Conservation (phyloP, 352 stramenopile genomes). For the Phytophthora citricola region DNA sequence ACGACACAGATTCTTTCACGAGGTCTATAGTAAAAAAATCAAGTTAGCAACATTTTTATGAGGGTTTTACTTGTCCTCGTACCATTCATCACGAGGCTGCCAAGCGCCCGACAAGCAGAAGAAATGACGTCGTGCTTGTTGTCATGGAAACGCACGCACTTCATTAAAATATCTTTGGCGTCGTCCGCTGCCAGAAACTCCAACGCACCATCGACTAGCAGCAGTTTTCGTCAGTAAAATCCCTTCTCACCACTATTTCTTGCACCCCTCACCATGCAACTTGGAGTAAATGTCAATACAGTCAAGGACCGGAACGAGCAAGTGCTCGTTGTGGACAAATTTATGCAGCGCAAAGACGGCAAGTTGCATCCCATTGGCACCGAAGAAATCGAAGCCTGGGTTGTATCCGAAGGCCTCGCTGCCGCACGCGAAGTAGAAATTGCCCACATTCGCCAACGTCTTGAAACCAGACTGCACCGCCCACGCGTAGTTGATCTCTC, state of each 20-base stretch:
- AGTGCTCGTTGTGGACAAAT: slow-evolving; percentile 75
- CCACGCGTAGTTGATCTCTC: slow-evolving; percentile 85
- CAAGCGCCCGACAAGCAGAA: slow-evolving; percentile 63
- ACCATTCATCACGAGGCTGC: slow-evolving; percentile 82
- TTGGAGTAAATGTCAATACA: slow-evolving; percentile 77
- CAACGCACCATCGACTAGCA: slow-evolving; percentile 61
- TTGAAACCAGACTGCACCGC: slow-evolving; percentile 72
- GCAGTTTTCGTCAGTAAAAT: slow-evolving; percentile 1
- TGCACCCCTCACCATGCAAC: slow-evolving; percentile 53
- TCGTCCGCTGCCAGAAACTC: slow-evolving; percentile 71
- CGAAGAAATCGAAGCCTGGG: slow-evolving; percentile 70
- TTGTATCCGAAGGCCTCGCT: slow-evolving; percentile 73
- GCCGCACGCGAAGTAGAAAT: slow-evolving; percentile 84
- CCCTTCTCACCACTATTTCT: background rate
- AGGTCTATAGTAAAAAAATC: slow-evolving; percentile 44
- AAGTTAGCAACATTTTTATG: background rate
- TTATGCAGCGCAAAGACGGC: slow-evolving; percentile 74
- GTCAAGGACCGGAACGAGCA: slow-evolving; percentile 72
- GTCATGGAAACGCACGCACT: slow-evolving; percentile 78
- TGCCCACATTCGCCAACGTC: slow-evolving; percentile 66
- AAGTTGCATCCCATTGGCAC: slow-evolving; percentile 67
- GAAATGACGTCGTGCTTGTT: slow-evolving; percentile 79
- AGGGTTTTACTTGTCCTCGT: background rate
- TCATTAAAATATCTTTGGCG: slow-evolving; percentile 69
- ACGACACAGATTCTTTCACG: slow-evolving; percentile 71